Conservation (phyloP, 106 monocot species). For the Dendrobium nobile region DNA sequence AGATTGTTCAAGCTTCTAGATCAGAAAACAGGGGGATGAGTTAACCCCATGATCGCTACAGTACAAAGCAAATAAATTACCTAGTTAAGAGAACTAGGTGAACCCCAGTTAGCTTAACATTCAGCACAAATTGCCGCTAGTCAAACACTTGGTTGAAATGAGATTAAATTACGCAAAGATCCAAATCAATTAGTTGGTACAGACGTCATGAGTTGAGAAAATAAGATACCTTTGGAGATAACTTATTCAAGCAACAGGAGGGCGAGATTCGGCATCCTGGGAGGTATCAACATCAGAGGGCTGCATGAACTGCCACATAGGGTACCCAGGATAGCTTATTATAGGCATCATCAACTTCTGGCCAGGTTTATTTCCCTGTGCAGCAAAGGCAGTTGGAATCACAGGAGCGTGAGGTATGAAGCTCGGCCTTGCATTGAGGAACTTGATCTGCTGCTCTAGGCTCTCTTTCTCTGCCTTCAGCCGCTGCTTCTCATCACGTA, state of each 20-base stretch:
- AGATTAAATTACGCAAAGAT: background rate
- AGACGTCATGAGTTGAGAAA: background rate
- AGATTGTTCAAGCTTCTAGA: background rate
- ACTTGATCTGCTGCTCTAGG: constrained; percentile 59
- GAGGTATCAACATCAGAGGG: constrained; percentile 76
- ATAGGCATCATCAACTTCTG: constrained; percentile 78
- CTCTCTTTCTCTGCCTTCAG: constrained; percentile 62
- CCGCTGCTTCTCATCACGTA: constrained; percentile 68
- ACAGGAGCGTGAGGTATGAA: constrained; percentile 28
- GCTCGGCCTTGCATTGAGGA: constrained; percentile 25
- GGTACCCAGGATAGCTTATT: constrained; percentile 73
- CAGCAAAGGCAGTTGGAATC: constrained; percentile 60
- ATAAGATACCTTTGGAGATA: background rate
- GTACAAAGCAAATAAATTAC: too few species aligned
- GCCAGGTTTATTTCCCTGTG: constrained; percentile 32
- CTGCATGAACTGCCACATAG: constrained; percentile 88
- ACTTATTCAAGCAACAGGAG: constrained; percentile 56
- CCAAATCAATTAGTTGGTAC: background rate
- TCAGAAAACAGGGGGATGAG: background rate
- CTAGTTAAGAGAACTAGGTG: too few species aligned
- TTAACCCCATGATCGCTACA: too few species aligned
- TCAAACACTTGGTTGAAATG: too few species aligned
- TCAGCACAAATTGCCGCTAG: too few species aligned
- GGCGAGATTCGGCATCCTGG: constrained; percentile 53
- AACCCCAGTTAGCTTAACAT: too few species aligned